Evolutionary conservation across 2,329 filamentous ascomycete species (phyloP), one percentile per base, ranked within the genome.

Genomic region (Penicillium sp.): DNA sequence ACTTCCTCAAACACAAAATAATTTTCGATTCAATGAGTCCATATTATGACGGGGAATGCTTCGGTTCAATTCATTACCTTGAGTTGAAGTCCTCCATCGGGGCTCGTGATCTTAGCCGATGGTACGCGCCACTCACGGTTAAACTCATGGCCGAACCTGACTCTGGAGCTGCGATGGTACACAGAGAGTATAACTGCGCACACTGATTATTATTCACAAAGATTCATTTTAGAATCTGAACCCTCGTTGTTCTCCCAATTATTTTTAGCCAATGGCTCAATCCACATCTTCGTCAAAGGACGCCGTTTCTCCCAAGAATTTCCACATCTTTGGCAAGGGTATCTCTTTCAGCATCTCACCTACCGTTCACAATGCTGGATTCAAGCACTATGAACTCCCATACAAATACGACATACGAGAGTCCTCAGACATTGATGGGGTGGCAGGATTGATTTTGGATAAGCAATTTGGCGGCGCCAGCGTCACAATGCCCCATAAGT

Each of bases 401-500:
- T 61, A 40, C 45, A 60, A 46, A 35, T 63, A 63, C 35, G 55
- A 57, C 28, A 60, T 79, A 63, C 63, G 65, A 22, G 70, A 68
- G 46, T 70, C 70, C 13, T 72, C 79, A 59, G 77, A 71, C 0
- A 62, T 80, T 1, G 68, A 77, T 6, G 72, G 76, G 2, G 67
- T 75, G 0, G 40, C 78, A 6, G 25, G 56, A 0, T 64, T 78
- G 3, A 73, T 76, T 52, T 60, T 62, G 3, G 60, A 65, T 7
- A 65, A 73, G 1, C 68, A 63, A 38, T 75, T 73, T 42, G 72
- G 71, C 16, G 76, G 75, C 8, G 69, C 65, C 7, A 75, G 77
- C 6, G 71, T 78, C 6, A 80, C 78, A 1, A 81, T 81, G 79
- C 79, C 79, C 0, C 80, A 80, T 70, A 81, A 81, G 58, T 0